phyloP scores from a whole-genome alignment of 148 eudicot species.

The Cornus florida region DNA sequence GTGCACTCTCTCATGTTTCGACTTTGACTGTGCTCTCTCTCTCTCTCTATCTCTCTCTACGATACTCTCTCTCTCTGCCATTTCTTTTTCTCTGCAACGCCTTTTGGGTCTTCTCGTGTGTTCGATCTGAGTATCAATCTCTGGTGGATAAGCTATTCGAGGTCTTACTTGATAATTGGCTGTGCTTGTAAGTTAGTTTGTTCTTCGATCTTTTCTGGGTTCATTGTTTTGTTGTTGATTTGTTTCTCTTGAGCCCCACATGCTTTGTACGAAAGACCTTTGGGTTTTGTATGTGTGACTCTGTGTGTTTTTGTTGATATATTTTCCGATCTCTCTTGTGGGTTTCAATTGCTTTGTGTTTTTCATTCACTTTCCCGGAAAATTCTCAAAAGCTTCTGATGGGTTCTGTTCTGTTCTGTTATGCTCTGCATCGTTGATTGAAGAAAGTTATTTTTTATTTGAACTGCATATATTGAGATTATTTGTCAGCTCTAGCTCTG shows the following conservation, averaged over 20 bases:
- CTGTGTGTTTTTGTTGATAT: not conserved
- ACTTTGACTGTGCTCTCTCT: constrained; percentile 1
- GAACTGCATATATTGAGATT: not conserved
- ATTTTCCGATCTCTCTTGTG: not conserved
- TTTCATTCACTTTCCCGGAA: not conserved
- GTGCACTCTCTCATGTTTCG: not conserved
- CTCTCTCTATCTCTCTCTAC: not conserved
- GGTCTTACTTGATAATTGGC: not conserved
- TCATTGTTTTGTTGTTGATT: not conserved
- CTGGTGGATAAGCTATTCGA: not conserved
- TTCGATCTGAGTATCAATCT: constrained; percentile 15
- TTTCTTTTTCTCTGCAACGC: not conserved
- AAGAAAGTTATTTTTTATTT: no score
- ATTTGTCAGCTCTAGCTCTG: not conserved
- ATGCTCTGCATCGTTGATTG: not conserved
- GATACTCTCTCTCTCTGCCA: constrained; percentile 1
- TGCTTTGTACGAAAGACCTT: not conserved
- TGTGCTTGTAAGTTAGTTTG: constrained; percentile 10
- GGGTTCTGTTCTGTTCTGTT: not conserved
- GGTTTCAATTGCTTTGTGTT: not conserved
- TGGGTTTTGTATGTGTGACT: not conserved
- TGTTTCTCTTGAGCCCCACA: not conserved
- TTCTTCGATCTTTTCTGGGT: not conserved
- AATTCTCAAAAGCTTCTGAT: not conserved
- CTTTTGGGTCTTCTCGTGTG: not conserved